These are phyloP conservation scores for Remersonia thermophila DNA, from an alignment of 2,329 filamentous ascomycete genomes.

Conservation along the genomic window DNA sequence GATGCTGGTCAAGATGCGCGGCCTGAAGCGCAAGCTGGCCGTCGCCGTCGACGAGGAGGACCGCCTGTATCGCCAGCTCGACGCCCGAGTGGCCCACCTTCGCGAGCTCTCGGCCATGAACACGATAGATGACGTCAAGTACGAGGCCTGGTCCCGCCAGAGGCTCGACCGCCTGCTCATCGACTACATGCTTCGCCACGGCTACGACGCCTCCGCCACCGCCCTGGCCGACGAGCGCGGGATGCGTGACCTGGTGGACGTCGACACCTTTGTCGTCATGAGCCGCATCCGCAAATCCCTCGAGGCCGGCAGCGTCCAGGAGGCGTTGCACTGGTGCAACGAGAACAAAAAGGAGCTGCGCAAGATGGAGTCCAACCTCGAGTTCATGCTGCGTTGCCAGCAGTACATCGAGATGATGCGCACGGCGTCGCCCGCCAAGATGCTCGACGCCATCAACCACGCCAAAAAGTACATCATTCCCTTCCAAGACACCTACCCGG, in stretches of 20 bases:
- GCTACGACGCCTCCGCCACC: conserved; percentile 66
- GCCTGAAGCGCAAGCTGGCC: conserved; percentile 76
- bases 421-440: conserved; percentile 47
- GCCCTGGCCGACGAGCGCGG: conserved; percentile 62
- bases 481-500: conserved; percentile 55
- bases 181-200: conserved; percentile 81
- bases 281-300: conserved; percentile 66
- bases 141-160: conserved; percentile 77
- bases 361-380: conserved; percentile 77
- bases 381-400: conserved; percentile 86
- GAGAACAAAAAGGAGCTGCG: conserved; percentile 89
- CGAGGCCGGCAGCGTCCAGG: conserved; percentile 54
- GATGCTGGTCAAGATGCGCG: conserved; percentile 76
- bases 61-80: conserved; percentile 60
- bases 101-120: conserved; percentile 69
- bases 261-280: conserved; percentile 77
- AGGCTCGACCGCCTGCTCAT: conserved; percentile 75
- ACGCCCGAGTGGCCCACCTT: conserved; percentile 67
- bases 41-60: conserved; percentile 68
- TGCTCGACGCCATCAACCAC: conserved; percentile 67
- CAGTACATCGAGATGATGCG: conserved; percentile 89
- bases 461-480: conserved; percentile 70
- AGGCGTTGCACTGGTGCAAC: conserved; percentile 79
- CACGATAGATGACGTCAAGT: conserved; percentile 79
- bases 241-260: conserved; percentile 73